Conservation (phyloP, 2,329 filamentous ascomycete genomes). For the Xylariaceae sp. region DNA sequence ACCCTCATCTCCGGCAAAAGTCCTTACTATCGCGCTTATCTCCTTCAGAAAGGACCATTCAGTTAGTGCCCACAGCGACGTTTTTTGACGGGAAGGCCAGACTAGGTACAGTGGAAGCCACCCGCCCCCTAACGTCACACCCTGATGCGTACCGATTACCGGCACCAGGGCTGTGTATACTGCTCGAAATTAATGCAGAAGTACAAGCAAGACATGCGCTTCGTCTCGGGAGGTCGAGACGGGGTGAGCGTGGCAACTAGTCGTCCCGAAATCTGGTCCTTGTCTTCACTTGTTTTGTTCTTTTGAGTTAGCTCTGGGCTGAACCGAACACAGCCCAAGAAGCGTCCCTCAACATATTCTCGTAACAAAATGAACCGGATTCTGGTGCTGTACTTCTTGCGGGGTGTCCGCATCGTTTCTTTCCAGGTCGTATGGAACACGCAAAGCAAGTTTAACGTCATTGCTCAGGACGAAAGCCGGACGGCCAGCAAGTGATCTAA, state of each 20-base stretch:
- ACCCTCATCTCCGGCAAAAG: constrained; percentile 31
- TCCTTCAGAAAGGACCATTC: constrained; percentile 48
- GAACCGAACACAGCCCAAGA: too few relatives aligned
- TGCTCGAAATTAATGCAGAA: constrained; percentile 25
- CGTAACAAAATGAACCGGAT: background rate
- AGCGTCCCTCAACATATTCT: too few relatives aligned
- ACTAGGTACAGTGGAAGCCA: too few relatives aligned
- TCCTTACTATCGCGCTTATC: constrained; percentile 55
- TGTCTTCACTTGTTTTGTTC: too few relatives aligned
- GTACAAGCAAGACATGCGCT: constrained; percentile 7
- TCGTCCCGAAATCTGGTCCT: constrained; percentile 1
- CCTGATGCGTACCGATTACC: constrained; percentile 13
- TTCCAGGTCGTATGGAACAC: constrained; percentile 20
- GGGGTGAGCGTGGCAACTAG: background rate
- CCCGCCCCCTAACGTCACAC: background rate
- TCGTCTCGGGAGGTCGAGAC: background rate
- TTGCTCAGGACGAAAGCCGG: constrained; percentile 31
- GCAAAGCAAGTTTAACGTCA: constrained; percentile 31
- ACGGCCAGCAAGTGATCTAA: background rate
- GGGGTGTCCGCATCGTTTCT: constrained; percentile 6
- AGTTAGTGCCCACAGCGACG: too few relatives aligned
- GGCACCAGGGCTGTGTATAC: constrained; percentile 24
- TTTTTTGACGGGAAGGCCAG: too few relatives aligned
- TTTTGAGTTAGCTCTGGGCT: too few relatives aligned
- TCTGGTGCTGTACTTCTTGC: background rate